Evolutionary conservation across 139 green algal genomes (phyloP).

Genomic region (Haematococcus lacustris): DNA sequence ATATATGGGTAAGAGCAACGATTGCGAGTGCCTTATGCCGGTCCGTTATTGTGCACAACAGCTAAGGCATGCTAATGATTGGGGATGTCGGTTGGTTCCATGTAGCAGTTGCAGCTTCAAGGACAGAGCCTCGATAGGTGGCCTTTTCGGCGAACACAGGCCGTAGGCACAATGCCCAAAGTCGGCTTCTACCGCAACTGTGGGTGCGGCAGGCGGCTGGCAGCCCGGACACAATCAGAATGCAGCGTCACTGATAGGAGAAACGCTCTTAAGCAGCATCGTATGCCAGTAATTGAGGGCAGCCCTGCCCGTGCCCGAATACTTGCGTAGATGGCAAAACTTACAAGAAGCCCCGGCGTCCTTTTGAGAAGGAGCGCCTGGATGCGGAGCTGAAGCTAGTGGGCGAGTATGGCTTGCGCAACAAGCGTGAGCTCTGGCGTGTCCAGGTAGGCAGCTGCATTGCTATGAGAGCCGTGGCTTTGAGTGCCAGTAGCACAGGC

Average conservation of each 20-base stretch:
- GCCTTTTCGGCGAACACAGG: too few species aligned
- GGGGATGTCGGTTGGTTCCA: too few species aligned
- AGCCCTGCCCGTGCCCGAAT: not conserved
- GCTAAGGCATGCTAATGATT: too few species aligned
- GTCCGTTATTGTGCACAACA: too few species aligned
- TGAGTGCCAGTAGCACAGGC: too few species aligned
- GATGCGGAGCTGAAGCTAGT: constrained; percentile 99
- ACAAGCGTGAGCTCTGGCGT: constrained; percentile 99
- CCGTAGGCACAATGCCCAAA: not conserved
- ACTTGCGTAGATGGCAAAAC: constrained; percentile 86
- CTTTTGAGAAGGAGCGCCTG: constrained; percentile 99
- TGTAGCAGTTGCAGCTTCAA: too few species aligned
- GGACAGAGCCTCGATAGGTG: too few species aligned
- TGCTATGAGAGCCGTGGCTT: too few species aligned
- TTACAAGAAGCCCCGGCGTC: constrained; percentile 97
- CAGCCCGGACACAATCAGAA: not conserved
- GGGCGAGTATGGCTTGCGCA: constrained; percentile 96
- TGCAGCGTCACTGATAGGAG: too few species aligned
- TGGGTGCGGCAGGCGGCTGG: not conserved
- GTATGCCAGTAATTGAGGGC: not conserved
- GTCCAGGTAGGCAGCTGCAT: constrained; percentile 82
- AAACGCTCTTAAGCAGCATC: too few species aligned
- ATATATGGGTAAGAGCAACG: too few species aligned
- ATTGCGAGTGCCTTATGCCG: too few species aligned
- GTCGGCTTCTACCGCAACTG: constrained; percentile 1